Evolutionary conservation across 495 filamentous ascomycete genomes (phyloP), one percentile per base, ranked within the genome.

Genomic region (Daldinia loculata): DNA sequence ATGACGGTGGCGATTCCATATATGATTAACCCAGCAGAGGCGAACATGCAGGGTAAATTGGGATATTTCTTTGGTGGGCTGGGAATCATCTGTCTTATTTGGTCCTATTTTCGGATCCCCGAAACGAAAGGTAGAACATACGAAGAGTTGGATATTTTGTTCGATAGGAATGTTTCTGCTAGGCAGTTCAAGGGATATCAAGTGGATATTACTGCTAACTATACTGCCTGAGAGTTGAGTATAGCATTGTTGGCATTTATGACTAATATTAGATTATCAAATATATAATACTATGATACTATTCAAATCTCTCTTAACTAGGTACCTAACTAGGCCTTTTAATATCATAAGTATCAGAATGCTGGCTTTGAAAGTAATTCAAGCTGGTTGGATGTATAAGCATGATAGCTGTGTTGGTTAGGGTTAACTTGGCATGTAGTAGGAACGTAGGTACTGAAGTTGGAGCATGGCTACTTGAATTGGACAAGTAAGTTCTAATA

Each of bases 11-110:
- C 85, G 0, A 88, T 90, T 55, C 88, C 88, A 0, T 89, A 91
- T 64, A 86, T 90, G 84, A 84, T 92, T 50, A 91, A 90, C 66
- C 87, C 88, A 1, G 85, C 89, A 52, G 80, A 88, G 27, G 89
- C 84, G 24, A 86, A 91, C 65, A 80, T 89, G 79, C 82, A 84
- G 56, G 89, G 89, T 1, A 91, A 92, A 74, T 79, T 89, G 0
- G 90, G 89, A 0, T 92, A 91, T 70, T 88, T 91, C 74, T 92
- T 88, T 74, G 89, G 86, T 14, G 89, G 87, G 0, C 71, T 88
- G 4, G 84, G 84, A 2, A 71, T 73, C 0, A 8, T 83, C n/a
- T 80, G 78, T 36, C 76, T 82, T 19, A 41, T 80, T 7, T 84
- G 82, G 81, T 73, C 82, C 4, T 91, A 82, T 59, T 85, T 89